Conservation (phyloP, 306 rosid species). For the Glycine latifolia region DNA sequence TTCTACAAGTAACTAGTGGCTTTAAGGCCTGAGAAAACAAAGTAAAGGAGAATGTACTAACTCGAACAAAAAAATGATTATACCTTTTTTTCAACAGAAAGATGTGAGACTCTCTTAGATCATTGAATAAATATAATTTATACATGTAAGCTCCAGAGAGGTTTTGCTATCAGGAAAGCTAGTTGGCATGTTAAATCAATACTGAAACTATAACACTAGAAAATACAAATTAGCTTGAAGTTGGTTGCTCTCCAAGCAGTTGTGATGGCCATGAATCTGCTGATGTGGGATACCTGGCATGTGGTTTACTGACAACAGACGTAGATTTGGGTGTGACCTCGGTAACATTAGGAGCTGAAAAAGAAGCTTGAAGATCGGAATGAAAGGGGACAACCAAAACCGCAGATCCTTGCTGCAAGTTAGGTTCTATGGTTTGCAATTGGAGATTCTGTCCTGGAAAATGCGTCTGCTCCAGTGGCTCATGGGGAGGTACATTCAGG, state of each 20-base stretch:
- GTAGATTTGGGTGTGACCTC: conserved; percentile 52
- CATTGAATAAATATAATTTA: conserved; percentile 38
- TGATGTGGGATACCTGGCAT: conserved; percentile 91
- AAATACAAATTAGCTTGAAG: conserved; percentile 52
- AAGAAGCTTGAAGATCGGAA: conserved; percentile 59
- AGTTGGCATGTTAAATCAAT: conserved; percentile 39
- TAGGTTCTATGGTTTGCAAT: conserved; percentile 58
- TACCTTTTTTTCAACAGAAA: background rate
- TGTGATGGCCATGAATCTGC: conserved; percentile 85
- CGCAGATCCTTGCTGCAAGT: conserved; percentile 61
- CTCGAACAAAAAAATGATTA: background rate
- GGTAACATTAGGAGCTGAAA: conserved; percentile 46
- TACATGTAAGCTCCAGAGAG: conserved; percentile 33
- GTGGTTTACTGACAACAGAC: conserved; percentile 79
- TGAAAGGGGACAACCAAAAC: conserved; percentile 72
- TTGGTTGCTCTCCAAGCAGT: conserved; percentile 70
- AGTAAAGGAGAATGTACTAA: conserved; percentile 15
- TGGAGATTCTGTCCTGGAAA: conserved; percentile 57
- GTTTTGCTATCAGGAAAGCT: conserved; percentile 29
- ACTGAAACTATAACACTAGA: conserved; percentile 37
- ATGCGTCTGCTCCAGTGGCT: conserved; percentile 49
- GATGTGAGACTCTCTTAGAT: conserved; percentile 31
- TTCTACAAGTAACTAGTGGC: background rate
- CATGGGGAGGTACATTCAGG: conserved; percentile 67
- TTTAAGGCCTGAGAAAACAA: conserved; percentile 8